Base-by-base conservation (phyloP, 1,139 yeast genomes). In the Zygosaccharomyces pseudobailii region DNA sequence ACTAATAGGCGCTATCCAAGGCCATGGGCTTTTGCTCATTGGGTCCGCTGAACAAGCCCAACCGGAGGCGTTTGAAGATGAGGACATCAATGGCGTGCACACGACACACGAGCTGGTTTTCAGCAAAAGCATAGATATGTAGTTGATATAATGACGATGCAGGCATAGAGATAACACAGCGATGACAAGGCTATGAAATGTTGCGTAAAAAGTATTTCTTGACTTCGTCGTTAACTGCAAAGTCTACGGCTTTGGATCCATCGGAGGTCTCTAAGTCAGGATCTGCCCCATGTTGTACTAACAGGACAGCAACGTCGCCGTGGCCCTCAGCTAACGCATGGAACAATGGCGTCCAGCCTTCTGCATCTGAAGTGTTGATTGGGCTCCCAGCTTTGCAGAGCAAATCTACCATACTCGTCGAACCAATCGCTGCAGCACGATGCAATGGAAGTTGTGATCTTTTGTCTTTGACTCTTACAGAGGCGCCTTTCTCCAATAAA, bases 311-410 rank as follows among this genome's bases (percentile, higher is more conserved):
- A 6, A 80, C 79, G 49, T 87, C 96, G 2, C 84, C 90, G 61
- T 84, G 84, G 0, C 97, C 97, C 64, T 90, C 98, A 0, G 96
- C 92, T 46, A 86, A 69, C 0, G 97, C 96, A 65, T 88, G 95
- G 65, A 88, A 95, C 55, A 90, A 66, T 0, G 96, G 82, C 0
- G 95, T 86, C 90, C 94, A 87, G 0, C 95, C 95, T 44, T 76
- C 74, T 19, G 59, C 57, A 62, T 90, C 97, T 36, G 78, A 75
- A 4, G 81, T 73, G 59, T 88, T 87, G 24, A 89, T 62, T 19
- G 87, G 85, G 3, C 84, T 79, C 45, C 76, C 76, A 9, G 79
- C 77, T 6, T 72, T 69, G 42, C 67, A 63, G 28, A 63, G 45
- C 13, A 62, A 38, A n/a, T 75, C 71, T 3, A 79, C 75, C 38